Percentiles rank a stretch among this genome's conserved stretches.
Conservation (phyloP, 2,329 filamentous ascomycete species). For the Arthrobotrys sphaeroides region DNA sequence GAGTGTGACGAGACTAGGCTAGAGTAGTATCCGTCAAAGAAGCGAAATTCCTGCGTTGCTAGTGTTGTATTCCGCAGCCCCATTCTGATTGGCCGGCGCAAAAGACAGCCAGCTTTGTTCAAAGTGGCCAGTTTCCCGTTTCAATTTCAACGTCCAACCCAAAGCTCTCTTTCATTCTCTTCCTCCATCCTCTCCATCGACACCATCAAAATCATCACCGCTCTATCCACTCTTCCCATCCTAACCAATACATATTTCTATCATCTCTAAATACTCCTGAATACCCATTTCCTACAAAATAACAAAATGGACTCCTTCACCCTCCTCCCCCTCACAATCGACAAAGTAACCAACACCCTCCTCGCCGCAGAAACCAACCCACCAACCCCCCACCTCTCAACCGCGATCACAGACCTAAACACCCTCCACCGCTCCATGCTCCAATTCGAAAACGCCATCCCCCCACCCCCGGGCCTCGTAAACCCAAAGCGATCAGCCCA, state of each 20-base stretch:
- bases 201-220: constrained; percentile 73
- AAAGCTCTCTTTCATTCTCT: constrained; percentile 65
- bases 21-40: not conserved
- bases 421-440: constrained; percentile 78
- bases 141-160: constrained; percentile 6
- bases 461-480: constrained; percentile 86
- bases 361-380: constrained; percentile 62
- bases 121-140: constrained; percentile 18
- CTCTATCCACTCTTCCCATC: not conserved
- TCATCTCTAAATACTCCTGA: constrained; percentile 61
- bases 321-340: constrained; percentile 80
- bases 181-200: constrained; percentile 95
- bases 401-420: constrained; percentile 80
- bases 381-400: constrained; percentile 66
- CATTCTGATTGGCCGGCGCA: not conserved
- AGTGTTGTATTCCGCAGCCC: too few relatives aligned
- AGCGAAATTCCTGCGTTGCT: not conserved
- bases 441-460: constrained; percentile 71
- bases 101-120: not conserved
- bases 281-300: not conserved
- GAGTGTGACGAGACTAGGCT: not conserved
- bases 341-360: constrained; percentile 82
- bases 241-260: not conserved
- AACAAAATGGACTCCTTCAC: constrained; percentile 73
- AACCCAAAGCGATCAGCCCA: constrained; percentile 90